A percentile compares a stretch with the other conserved stretches of the same genome.
These are phyloP conservation scores for Claviceps lovelessii DNA, from an alignment of 2,329 filamentous ascomycete species.

Conservation along the genomic window DNA sequence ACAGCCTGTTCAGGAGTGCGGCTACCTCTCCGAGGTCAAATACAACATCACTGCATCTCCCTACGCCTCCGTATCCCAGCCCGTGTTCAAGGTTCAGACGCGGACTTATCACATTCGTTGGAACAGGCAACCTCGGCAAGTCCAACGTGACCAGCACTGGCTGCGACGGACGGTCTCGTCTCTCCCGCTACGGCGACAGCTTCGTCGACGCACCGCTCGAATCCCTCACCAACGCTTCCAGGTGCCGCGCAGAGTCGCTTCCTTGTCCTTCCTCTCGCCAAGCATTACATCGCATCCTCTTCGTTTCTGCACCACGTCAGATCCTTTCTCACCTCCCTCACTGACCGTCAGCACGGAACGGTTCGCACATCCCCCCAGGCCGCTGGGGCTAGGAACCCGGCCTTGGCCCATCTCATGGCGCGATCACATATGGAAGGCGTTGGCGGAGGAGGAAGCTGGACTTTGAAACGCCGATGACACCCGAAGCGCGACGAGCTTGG, in stretches of 20 bases:
- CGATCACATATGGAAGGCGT: constrained; percentile 41
- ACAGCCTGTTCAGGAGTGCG: constrained; percentile 40
- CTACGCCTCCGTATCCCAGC: constrained; percentile 9
- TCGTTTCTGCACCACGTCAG: constrained; percentile 41
- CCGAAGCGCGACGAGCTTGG: constrained; percentile 17
- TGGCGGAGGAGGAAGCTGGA: constrained; percentile 41
- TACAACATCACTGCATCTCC: constrained; percentile 24
- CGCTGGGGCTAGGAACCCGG: constrained; percentile 38
- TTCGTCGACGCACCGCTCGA: constrained; percentile 53
- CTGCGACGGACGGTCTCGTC: constrained; percentile 3
- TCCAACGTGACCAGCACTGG: constrained; percentile 3
- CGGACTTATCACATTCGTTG: constrained; percentile 52
- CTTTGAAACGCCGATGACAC: constrained; percentile 50
- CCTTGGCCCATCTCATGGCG: constrained; percentile 42
- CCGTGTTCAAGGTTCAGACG: constrained; percentile 8
- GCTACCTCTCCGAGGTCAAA: constrained; percentile 40
- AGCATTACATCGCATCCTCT: constrained; percentile 52
- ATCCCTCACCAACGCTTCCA: constrained; percentile 13
- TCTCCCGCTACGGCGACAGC: constrained; percentile 31
- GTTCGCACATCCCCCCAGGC: constrained; percentile 30
- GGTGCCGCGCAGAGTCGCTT: constrained; percentile 2
- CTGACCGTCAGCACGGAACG: constrained; percentile 23
- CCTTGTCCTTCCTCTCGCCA: constrained; percentile 28
- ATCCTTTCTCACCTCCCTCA: constrained; percentile 22
- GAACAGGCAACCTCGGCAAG: constrained; percentile 38